Percentiles rank a stretch among this genome's conserved stretches.
Evolutionary conservation across 352 stramenopile species (phyloP).

Genomic region (Globisporangium okanoganense): DNA sequence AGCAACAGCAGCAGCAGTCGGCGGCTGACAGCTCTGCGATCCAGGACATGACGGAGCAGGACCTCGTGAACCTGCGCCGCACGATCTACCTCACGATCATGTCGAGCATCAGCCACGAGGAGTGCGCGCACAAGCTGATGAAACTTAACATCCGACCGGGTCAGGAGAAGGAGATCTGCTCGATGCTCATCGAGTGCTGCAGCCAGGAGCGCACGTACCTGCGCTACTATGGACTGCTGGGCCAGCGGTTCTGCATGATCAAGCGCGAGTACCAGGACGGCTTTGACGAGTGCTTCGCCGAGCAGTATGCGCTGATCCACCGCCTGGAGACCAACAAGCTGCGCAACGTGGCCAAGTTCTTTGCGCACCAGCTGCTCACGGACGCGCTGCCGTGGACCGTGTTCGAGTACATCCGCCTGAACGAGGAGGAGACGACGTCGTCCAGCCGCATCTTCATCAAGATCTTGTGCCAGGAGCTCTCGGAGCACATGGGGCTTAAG

Average conservation of each 20-base stretch:
- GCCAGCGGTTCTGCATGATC: conserved; percentile 96
- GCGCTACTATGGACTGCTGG: conserved; percentile 96
- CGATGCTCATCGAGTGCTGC: conserved; percentile 99
- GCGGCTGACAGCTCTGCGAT: conserved; percentile 46
- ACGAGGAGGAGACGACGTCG: conserved; percentile 99
- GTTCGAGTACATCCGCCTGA: conserved; percentile 96
- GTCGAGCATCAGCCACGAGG: conserved; percentile 98
- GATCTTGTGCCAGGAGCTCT: conserved; percentile 98
- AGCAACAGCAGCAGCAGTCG: conserved; percentile 27
- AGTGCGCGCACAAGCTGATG: conserved; percentile 98
- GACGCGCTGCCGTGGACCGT: conserved; percentile 98
- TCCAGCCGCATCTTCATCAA: conserved; percentile 99
- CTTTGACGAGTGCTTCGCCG: conserved; percentile 93
- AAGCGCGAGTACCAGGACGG: conserved; percentile 94
- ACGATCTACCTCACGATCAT: conserved; percentile 99
- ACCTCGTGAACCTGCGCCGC: conserved; percentile 96
- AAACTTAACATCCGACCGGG: conserved; percentile 96
- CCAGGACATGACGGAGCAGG: conserved; percentile 97
- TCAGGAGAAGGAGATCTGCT: conserved; percentile 97
- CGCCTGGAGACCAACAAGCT: conserved; percentile 99
- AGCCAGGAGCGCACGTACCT: conserved; percentile 97
- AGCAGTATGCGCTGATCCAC: conserved; percentile 96
- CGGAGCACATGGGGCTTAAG: conserved; percentile 95
- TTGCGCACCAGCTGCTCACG: conserved; percentile 96
- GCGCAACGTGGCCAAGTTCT: conserved; percentile 98